Evolutionary conservation across 371 early-diverging fungal genomes (phyloP), one percentile per base, ranked within the genome.

Genomic region (Mucor plumbeus): DNA sequence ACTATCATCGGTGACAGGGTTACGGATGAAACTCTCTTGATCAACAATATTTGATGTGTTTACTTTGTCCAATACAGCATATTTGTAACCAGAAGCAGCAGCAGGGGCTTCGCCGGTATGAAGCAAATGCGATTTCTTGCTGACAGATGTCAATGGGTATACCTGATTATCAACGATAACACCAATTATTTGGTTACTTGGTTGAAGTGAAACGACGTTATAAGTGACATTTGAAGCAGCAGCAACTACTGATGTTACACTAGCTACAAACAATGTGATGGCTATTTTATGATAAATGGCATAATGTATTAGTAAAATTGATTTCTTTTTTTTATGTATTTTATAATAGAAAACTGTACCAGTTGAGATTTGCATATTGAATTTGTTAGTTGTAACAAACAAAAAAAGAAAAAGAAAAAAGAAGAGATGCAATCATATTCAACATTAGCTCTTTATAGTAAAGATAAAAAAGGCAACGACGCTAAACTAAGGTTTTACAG

Each of bases 11-110:
- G 34, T 19, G 3, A 61, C 48, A 17, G 55, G 72, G 3, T 26
- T 7, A 3, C 70, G 65, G n/a, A 59, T 61, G 9, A 70, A 70
- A n/a, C 47, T 60, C 33, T 70, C 70, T 50, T 63, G 40, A 17
- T 72, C 67, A 31, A 59, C 36, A 31, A 56, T 61, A 13, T 8
- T 53, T 6, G 48, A 15, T 1, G 40, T 17, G 15, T 43, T 38
- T 9, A 21, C 38, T 4, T 67, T 35, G 35, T 41, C 34, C 31
- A 65, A 33, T 40, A 58, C 21, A 15, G 55, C 72, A 34, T 72
- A 72, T 6, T 33, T 55, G 35, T 72, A 72, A 11, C 53, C 53
- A 4, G 21, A 7, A 6, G 39, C 10, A 26, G 72, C 68, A 1
- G 19, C 15, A 11, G 72, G 72, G 0, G 72, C 68, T 17, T 54